Percentiles rank a stretch among this genome's conserved stretches.
Evolutionary conservation across 768 basidiomycete genomes (phyloP).

Genomic region (Favolaschia claudopus): DNA sequence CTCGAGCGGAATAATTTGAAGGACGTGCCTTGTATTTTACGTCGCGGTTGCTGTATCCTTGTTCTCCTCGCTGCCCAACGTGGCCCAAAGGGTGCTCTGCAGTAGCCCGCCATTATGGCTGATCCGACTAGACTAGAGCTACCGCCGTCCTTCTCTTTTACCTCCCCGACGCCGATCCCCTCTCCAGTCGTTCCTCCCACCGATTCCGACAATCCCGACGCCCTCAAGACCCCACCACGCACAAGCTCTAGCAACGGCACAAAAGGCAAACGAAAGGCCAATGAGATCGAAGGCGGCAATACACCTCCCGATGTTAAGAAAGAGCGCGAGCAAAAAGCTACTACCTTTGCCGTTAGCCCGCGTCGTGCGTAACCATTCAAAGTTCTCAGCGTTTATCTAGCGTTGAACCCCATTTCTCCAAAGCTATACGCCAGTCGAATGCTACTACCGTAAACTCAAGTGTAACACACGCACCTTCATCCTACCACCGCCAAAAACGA

Average conservation of each 20-base stretch:
- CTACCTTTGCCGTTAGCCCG: constrained; percentile 22
- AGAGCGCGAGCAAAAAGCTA: constrained; percentile 20
- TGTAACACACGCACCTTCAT: constrained; percentile 24
- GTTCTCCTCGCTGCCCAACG: too few relatives aligned
- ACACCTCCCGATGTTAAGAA: constrained; percentile 25
- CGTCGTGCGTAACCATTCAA: constrained; percentile 13
- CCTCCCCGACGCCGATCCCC: constrained; percentile 19
- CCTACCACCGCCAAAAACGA: constrained; percentile 28
- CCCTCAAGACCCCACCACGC: constrained; percentile 11
- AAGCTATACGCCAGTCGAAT: constrained; percentile 23
- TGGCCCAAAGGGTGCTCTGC: too few relatives aligned
- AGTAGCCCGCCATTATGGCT: constrained; percentile 7
- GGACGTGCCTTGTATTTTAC: too few relatives aligned
- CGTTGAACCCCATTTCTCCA: too few relatives aligned
- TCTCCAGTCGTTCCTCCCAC: constrained; percentile 6
- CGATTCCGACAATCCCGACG: neutral
- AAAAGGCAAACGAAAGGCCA: constrained; percentile 29
- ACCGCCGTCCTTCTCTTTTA: constrained; percentile 18
- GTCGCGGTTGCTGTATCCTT: too few relatives aligned
- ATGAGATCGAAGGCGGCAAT: constrained; percentile 23
- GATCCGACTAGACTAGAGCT: constrained; percentile 5
- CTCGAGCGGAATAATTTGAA: too few relatives aligned
- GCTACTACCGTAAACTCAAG: constrained; percentile 20
- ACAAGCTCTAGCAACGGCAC: neutral
- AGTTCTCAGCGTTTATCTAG: neutral